Percentiles rank a stretch among this genome's conserved stretches.
These are phyloP conservation scores for Dipteronia sinensis DNA, from an alignment of 345 rosid genomes.

Conservation along the genomic window DNA sequence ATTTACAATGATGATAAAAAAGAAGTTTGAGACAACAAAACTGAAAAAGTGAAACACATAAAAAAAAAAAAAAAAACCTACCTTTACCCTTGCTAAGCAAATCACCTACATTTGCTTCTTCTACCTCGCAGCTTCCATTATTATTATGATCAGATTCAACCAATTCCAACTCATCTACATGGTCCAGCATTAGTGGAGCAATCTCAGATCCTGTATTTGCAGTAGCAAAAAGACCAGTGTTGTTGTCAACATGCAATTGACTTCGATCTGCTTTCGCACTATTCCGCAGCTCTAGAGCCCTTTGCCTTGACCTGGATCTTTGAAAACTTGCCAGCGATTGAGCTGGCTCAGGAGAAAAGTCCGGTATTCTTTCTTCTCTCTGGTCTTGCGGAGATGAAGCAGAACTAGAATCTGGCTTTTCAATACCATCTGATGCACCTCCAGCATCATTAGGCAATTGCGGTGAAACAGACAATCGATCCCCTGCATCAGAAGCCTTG, in stretches of 20 bases:
- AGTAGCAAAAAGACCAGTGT: constrained; percentile 26
- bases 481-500: constrained; percentile 34
- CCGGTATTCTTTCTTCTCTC: constrained; percentile 33
- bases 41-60: constrained; percentile 4
- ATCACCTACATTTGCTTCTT: constrained; percentile 25
- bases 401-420: constrained; percentile 36
- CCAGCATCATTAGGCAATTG: constrained; percentile 25
- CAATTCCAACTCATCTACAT: not conserved
- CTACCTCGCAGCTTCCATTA: constrained; percentile 31
- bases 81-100: constrained; percentile 27
- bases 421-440: constrained; percentile 34
- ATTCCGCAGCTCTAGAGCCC: constrained; percentile 62
- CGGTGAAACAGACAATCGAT: constrained; percentile 33
- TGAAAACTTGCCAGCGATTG: constrained; percentile 57
- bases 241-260: constrained; percentile 30
- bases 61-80: not conserved
- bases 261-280: constrained; percentile 53
- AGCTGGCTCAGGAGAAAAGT: constrained; percentile 35
- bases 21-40: not conserved
- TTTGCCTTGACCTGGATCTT: constrained; percentile 82
- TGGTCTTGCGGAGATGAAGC: constrained; percentile 45
- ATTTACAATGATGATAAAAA: not conserved
- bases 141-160: constrained; percentile 25
- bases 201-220: constrained; percentile 20
- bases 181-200: too few species aligned